phyloP scores from a whole-genome alignment of 192 early-diverging fungal species.

The Coemansia sp. region DNA sequence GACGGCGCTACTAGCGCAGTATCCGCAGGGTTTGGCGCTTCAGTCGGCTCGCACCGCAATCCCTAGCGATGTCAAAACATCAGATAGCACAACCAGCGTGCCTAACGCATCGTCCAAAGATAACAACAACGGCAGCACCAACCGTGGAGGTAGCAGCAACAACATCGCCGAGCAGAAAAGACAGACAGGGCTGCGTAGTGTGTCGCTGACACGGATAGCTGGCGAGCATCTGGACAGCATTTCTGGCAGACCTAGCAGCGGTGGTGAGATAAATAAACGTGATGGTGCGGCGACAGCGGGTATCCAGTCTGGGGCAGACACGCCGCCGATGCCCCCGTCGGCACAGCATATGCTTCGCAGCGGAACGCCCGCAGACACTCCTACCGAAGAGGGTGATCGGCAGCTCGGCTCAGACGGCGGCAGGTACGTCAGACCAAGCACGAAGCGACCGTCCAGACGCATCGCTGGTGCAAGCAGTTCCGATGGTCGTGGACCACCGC shows the following conservation, averaged over 20 bases:
- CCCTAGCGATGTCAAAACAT: background rate
- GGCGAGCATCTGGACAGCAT: slow-evolving; percentile 18
- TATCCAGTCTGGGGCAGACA: slow-evolving; percentile 1
- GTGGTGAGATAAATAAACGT: slow-evolving; percentile 17
- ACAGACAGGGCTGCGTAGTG: slow-evolving; percentile 24
- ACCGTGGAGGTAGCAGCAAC: slow-evolving; percentile 1
- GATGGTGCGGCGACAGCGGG: slow-evolving; percentile 15
- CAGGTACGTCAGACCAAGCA: slow-evolving; percentile 12
- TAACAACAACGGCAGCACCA: background rate
- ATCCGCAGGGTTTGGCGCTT: slow-evolving; percentile 30
- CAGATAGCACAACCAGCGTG: slow-evolving; percentile 9
- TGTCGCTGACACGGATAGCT: slow-evolving; percentile 42
- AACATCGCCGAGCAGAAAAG: slow-evolving; percentile 3
- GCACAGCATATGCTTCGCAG: slow-evolving; percentile 16
- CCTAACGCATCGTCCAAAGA: background rate
- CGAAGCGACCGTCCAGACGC: slow-evolving; percentile 15
- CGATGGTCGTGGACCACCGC: slow-evolving; percentile 20
- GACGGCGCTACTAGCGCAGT: slow-evolving; percentile 20
- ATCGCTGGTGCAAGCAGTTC: slow-evolving; percentile 12
- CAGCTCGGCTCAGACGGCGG: slow-evolving; percentile 39
- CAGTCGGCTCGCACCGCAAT: slow-evolving; percentile 3
- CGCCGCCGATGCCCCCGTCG: slow-evolving; percentile 8
- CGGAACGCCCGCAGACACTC: slow-evolving; percentile 38
- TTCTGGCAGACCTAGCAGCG: slow-evolving; percentile 22
- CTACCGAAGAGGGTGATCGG: slow-evolving; percentile 48